phyloP scores from a whole-genome alignment of 163 green algal species.

The Picocystis sp. region DNA sequence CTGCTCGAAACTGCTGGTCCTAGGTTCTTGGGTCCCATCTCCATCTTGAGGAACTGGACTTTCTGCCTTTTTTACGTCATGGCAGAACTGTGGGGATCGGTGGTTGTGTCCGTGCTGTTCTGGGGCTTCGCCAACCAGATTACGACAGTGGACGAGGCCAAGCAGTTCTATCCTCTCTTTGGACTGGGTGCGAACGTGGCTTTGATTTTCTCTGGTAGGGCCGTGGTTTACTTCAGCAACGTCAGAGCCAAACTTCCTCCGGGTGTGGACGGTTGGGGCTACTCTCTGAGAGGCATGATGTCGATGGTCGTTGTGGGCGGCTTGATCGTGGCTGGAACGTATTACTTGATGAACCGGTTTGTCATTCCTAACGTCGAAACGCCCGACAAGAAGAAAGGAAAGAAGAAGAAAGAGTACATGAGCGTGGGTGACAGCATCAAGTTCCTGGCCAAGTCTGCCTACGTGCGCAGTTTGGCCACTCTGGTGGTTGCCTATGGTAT shows the following conservation, averaged over 20 bases:
- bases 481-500: constrained; percentile 95
- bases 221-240: constrained; percentile 40
- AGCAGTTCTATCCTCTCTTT: constrained; percentile 97
- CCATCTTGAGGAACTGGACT: constrained; percentile 97
- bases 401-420: constrained; percentile 74
- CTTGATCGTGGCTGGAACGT: constrained; percentile 65
- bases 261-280: constrained; percentile 89
- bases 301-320: constrained; percentile 82
- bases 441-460: constrained; percentile 85
- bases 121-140: constrained; percentile 5
- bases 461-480: constrained; percentile 88
- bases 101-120: constrained; percentile 95
- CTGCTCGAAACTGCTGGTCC: constrained; percentile 57
- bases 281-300: constrained; percentile 94
- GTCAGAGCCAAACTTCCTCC: constrained; percentile 78
- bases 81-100: constrained; percentile 96
- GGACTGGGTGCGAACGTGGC: constrained; percentile 94
- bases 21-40: constrained; percentile 83
- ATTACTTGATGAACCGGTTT: constrained; percentile 63
- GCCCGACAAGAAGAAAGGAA: constrained; percentile 47
- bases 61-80: constrained; percentile 99
- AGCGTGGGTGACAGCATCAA: constrained; percentile 74
- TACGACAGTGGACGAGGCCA: constrained; percentile 72
- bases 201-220: constrained; percentile 90
- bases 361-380: constrained; percentile 46